These are phyloP conservation scores for Colletotrichum truncatum DNA, from an alignment of 2,329 filamentous ascomycete species.

Conservation along the genomic window DNA sequence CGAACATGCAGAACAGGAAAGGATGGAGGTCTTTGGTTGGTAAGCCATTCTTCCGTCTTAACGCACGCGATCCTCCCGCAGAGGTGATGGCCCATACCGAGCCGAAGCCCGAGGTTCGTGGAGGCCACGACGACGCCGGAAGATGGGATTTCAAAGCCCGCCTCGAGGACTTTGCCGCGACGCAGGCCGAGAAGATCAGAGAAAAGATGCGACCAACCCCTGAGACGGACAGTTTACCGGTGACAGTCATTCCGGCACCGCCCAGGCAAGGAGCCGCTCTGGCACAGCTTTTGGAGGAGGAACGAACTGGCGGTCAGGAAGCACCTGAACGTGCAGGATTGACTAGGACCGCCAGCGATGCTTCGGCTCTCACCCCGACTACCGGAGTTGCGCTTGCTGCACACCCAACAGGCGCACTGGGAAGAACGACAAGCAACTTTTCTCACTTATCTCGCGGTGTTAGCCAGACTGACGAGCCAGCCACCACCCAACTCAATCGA, in stretches of 20 bases:
- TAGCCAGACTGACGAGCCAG: neutral
- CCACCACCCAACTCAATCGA: slow-evolving; percentile 39
- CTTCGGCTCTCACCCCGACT: slow-evolving; percentile 19
- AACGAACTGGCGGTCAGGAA: slow-evolving; percentile 38
- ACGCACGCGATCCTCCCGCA: slow-evolving; percentile 20
- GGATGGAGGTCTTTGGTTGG: slow-evolving; percentile 43
- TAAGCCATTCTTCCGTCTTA: slow-evolving; percentile 38
- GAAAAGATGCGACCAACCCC: slow-evolving; percentile 64
- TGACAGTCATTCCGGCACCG: slow-evolving; percentile 70
- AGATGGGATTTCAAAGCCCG: slow-evolving; percentile 66
- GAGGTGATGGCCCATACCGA: slow-evolving; percentile 19
- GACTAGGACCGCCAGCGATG: slow-evolving; percentile 20
- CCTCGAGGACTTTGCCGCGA: slow-evolving; percentile 69
- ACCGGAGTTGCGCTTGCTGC: neutral
- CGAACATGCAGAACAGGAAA: slow-evolving; percentile 29
- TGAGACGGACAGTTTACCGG: slow-evolving; percentile 64
- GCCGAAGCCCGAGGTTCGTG: slow-evolving; percentile 20
- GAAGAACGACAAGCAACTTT: slow-evolving; percentile 23
- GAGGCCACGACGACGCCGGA: slow-evolving; percentile 38
- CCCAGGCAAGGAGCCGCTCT: slow-evolving; percentile 65
- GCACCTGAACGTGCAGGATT: slow-evolving; percentile 8
- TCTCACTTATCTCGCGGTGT: slow-evolving; percentile 7
- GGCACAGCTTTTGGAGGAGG: slow-evolving; percentile 65
- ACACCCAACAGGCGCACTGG: neutral
- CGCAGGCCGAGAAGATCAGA: slow-evolving; percentile 67